These are phyloP conservation scores for Alternaria novae-zelandiae DNA, from an alignment of 2,329 filamentous ascomycete genomes.

Conservation along the genomic window DNA sequence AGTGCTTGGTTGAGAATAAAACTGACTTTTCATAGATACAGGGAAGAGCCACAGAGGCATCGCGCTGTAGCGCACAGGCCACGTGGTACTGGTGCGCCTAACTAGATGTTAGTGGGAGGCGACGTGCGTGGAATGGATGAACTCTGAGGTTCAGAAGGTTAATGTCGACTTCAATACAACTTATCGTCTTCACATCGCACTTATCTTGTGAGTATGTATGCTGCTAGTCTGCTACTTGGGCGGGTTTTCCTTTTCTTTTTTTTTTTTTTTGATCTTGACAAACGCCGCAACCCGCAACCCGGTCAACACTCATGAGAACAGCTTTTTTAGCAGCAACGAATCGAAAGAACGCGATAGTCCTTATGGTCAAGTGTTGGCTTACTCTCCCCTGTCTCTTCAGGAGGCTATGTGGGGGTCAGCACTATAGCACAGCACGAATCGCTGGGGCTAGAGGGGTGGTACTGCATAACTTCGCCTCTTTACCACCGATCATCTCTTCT, in stretches of 20 bases:
- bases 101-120: not conserved
- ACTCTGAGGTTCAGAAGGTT: not conserved
- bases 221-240: not conserved
- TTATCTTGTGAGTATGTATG: not conserved
- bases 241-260: too few species aligned
- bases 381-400: not conserved
- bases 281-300: not conserved
- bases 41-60: constrained; percentile 17
- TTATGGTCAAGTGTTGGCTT: not conserved
- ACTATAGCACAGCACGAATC: not conserved
- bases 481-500: too few species aligned
- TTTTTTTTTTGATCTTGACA: too few species aligned
- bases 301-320: not conserved
- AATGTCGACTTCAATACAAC: not conserved
- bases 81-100: constrained; percentile 11
- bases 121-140: not conserved
- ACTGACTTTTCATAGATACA: constrained; percentile 11
- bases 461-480: not conserved
- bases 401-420: not conserved
- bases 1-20: too few species aligned
- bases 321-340: not conserved
- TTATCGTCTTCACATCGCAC: not conserved
- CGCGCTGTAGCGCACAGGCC: constrained; percentile 19
- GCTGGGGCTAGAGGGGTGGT: not conserved
- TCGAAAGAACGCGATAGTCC: not conserved